Conservation (phyloP, 1,139 yeast species). For the Candida tropicalis region DNA sequence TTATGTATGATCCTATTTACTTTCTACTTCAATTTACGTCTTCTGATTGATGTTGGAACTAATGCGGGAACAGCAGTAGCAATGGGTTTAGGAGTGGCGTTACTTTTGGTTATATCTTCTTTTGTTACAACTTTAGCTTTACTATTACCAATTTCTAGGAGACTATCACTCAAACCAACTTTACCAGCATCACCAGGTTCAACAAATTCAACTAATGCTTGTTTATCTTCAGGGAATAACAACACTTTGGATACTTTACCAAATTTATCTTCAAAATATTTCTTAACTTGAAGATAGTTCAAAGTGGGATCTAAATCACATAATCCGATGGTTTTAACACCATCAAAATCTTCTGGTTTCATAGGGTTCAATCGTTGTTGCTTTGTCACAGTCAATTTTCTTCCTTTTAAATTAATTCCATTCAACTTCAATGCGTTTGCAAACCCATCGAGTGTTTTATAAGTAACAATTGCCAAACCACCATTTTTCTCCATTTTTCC, state of each 20-base stretch:
- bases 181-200: slow-evolving; percentile 55
- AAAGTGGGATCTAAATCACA: slow-evolving; percentile 50
- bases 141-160: slow-evolving; percentile 12
- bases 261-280: slow-evolving; percentile 30
- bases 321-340: slow-evolving; percentile 42
- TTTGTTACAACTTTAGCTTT: slow-evolving; percentile 8
- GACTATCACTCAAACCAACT: slow-evolving; percentile 41
- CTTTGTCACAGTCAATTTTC: slow-evolving; percentile 44
- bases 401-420: slow-evolving; percentile 37
- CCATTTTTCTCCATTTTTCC: slow-evolving; percentile 37
- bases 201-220: slow-evolving; percentile 57
- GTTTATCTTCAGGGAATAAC: slow-evolving; percentile 49
- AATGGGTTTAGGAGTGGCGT: slow-evolving; percentile 27
- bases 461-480: slow-evolving; percentile 62
- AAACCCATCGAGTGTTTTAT: slow-evolving; percentile 39
- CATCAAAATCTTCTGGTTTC: slow-evolving; percentile 25
- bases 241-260: slow-evolving; percentile 45
- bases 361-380: slow-evolving; percentile 35
- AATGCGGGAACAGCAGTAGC: slow-evolving; percentile 27
- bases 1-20: too few relatives aligned
- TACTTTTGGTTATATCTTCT: slow-evolving; percentile 5
- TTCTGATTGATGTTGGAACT: slow-evolving; percentile 13
- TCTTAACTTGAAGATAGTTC: slow-evolving; percentile 41
- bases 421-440: slow-evolving; percentile 42
- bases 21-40: slow-evolving; percentile 8